These are phyloP conservation scores for Populus tomentosa DNA, from an alignment of 441 rosid species.

Conservation along the genomic window DNA sequence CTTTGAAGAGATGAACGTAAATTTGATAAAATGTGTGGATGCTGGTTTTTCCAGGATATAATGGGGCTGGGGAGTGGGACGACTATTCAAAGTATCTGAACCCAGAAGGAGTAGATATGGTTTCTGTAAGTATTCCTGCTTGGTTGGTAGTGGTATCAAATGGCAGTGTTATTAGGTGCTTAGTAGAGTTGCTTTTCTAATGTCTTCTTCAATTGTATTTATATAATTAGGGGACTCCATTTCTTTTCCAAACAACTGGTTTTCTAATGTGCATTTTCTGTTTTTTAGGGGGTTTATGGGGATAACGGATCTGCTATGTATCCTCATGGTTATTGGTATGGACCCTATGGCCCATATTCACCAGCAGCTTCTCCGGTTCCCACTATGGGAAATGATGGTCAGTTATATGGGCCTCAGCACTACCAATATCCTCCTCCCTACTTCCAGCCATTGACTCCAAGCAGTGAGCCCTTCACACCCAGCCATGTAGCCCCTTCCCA, in stretches of 20 bases:
- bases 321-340: slow-evolving; percentile 63
- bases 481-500: slow-evolving; percentile 41
- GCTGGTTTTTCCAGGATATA: slow-evolving; percentile 24
- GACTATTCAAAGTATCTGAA: slow-evolving; percentile 46
- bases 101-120: slow-evolving; percentile 60
- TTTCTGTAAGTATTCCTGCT: slow-evolving; percentile 35
- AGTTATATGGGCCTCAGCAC: slow-evolving; percentile 71
- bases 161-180: background rate
- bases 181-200: slow-evolving; percentile 28
- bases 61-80: slow-evolving; percentile 57
- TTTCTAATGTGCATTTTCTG: slow-evolving; percentile 1
- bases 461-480: slow-evolving; percentile 47
- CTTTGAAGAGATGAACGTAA: no score
- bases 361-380: slow-evolving; percentile 77
- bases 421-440: slow-evolving; percentile 69
- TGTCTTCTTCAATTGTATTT: slow-evolving; percentile 25
- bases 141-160: no score
- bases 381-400: slow-evolving; percentile 60
- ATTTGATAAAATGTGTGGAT: background rate
- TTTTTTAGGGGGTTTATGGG: slow-evolving; percentile 54
- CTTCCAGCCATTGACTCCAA: slow-evolving; percentile 51
- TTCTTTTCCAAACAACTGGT: background rate
- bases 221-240: slow-evolving; percentile 29
- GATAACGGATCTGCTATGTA: slow-evolving; percentile 55
- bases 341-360: slow-evolving; percentile 59